Base-by-base conservation (phyloP, 768 basidiomycete genomes). In the Arthromyces matolae region DNA sequence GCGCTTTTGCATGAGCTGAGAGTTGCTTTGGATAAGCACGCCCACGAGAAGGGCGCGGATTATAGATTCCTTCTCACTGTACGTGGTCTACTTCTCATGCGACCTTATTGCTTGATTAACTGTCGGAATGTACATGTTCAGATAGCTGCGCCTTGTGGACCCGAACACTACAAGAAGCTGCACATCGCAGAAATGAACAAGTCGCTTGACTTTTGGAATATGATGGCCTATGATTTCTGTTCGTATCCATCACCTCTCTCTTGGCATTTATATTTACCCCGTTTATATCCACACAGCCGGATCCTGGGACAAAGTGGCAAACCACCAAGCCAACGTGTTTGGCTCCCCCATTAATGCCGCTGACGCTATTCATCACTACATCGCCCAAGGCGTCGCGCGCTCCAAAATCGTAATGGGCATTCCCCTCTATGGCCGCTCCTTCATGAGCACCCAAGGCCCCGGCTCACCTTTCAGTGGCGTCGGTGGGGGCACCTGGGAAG, bases 191-290 rank as follows among this genome's bases (percentile, higher is more conserved):
- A 89, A 51, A 98, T 99, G 94, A 86, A 93, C 62, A 74, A 74
- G 50, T 84, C 78, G 49, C 81, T 99, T 19, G 89, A 92, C 60
- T 93, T 97, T 64, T 98, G 93, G 94, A 98, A 99, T 63, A 68
- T 99, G 64, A 99, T 99, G 96, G 83, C 86, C 1, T 91, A 92
- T 55, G 89, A 91, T 62, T 91, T 86, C 58, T 79, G 86, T 86
- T 54, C 46, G 77, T 66, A 23, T 38, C 18, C 29, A 20, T 12
- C 27, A 33, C 29, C 20, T n/a, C 12, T 25, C 25, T n/a, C 35
- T 27, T 16, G 32, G 29, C 14, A 5, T 12, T 34, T 38, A 52
- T 22, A 51, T 35, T 25, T 19, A 23, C 43, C 20, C 3, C 19
- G 22, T n/a, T 34, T 20, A 38, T 24, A 49, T 41, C 24, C 14